Base-by-base conservation (phyloP, 768 basidiomycete species). In the Lentinula boryana region DNA sequence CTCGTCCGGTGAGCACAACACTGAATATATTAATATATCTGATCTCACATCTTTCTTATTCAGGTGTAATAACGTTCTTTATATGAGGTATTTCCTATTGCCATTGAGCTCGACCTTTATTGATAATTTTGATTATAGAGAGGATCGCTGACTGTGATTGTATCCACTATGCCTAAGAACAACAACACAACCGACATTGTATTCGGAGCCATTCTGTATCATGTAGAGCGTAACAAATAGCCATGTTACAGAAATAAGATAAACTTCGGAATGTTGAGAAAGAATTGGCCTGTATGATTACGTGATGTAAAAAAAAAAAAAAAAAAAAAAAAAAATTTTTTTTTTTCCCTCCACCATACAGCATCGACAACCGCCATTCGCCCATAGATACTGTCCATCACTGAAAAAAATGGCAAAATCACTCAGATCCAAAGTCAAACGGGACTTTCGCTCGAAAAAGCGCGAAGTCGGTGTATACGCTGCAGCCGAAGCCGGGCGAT, bases 41-140 rank as follows among this genome's bases (percentile, higher is more conserved):
- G 58, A 46, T 44, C 61, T 68, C 54, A 70, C 66, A 27, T 56
- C 48, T 57, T 38, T 61, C 31, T 9, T 18, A 33, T 64, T 27
- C 62, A 93, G 92, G 66, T 94, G 92, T 80, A 97, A 97, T 79
- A 97, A 97, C 68, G 95, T 97, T 23, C 82, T 97, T 60, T 97
- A 96, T 73, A 95, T 97, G 66, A 93, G 91, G 84, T 90, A 90
- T 92, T 64, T 64, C 65, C 32, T 62, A 69, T 60, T 54, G 53
- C 60, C 32, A 38, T 57, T 57, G 21, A 15, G 31, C 41, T 13
- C 12, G 46, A 35, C 27, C 9, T 38, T 27, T 31, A 60, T 60
- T 15, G 3, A 32, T 33, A 9, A 2, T 49, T 27, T 32, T 38
- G 36, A 52, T 68, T 68, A 91, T 89, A 91, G 89, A 71, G 89